Evolutionary conservation across 768 basidiomycete species (phyloP), one percentile per base, ranked within the genome.

Genomic region (Agaricus subrufescens): DNA sequence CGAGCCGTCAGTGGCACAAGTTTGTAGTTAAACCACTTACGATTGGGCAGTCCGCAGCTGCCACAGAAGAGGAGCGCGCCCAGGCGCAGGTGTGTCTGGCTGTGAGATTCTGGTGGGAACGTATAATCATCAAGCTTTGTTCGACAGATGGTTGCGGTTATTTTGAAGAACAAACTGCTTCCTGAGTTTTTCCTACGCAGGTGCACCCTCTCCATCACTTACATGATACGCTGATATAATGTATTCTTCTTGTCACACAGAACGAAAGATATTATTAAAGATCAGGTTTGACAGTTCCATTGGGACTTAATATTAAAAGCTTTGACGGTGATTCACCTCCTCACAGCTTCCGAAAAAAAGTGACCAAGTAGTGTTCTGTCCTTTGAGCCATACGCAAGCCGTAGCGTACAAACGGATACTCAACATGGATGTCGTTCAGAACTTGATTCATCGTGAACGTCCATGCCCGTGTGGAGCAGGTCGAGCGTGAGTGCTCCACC

Each of bases 361-460:
- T 0, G 96, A 99, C 61, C 76, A 93, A 64, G 89, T 98, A 12
- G 92, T 97, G 4, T 96, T 98, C 64, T 99, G 96, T 64, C 95
- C 94, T 14, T 72, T 98, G 48, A 89, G 89, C 0, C 56, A 72
- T 0, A 76, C 71, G 37, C 95, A 97, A 69, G 80, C 84, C 29
- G 65, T 68, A 14, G 89, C 86, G 0, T 96, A 97, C 68, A 87
- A 83, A 61, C 77, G 79, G 4, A 75, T 95, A 34, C 71, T 95
- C 25, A 69, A 69, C n/a, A 82, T 80, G 62, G 74, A 77, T 5
- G 75, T 82, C 4, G 81, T 97, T 8, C 84, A 89, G 63, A 84
- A 86, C 58, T 72, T 97, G 50, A 70, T 94, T 23, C 74, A 73
- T 15, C 85, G 87, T 63, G 86, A 92, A 54, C 83, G 89, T 12